Percentiles rank a stretch among this genome's conserved stretches.
phyloP scores from a whole-genome alignment of 1,284 basidiomycete species.

The Boletellus deceptivus region DNA sequence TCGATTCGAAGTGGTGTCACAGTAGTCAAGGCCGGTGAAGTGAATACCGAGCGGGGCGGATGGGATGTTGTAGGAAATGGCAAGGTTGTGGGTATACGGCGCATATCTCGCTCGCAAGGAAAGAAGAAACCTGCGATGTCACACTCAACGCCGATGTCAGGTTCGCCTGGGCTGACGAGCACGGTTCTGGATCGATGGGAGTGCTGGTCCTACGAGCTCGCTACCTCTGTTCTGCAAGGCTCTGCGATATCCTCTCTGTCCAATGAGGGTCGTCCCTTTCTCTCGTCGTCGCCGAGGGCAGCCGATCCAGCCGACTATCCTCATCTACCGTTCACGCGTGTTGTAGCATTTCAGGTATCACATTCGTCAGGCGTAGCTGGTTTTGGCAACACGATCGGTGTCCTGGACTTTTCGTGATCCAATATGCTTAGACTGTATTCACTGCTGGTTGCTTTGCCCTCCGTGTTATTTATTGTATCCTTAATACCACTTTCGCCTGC shows the following conservation, averaged over 20 bases:
- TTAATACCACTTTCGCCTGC: conserved; percentile 7
- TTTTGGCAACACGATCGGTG: conserved; percentile 77
- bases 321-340: conserved; percentile 74
- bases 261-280: conserved; percentile 18
- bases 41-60: conserved; percentile 65
- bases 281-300: conserved; percentile 13
- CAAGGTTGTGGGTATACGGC: conserved; percentile 62
- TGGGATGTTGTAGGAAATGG: conserved; percentile 60
- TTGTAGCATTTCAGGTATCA: conserved; percentile 57
- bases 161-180: conserved; percentile 49
- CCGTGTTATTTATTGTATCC: conserved; percentile 29
- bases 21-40: conserved; percentile 53
- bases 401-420: conserved; percentile 48
- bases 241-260: conserved; percentile 51
- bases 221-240: conserved; percentile 44
- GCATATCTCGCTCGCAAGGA: conserved; percentile 51
- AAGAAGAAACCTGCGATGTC: conserved; percentile 29
- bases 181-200: conserved; percentile 77
- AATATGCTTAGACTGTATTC: conserved; percentile 3
- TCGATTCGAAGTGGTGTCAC: conserved; percentile 56
- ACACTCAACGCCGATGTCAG: conserved; percentile 17
- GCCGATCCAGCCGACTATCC: conserved; percentile 35
- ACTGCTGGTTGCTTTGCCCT: conserved; percentile 20
- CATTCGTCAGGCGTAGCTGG: conserved; percentile 58
- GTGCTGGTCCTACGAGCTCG: conserved; percentile 70